Evolutionary conservation across 169 alveolate species (phyloP).

Genomic region (Babesia ovata): DNA sequence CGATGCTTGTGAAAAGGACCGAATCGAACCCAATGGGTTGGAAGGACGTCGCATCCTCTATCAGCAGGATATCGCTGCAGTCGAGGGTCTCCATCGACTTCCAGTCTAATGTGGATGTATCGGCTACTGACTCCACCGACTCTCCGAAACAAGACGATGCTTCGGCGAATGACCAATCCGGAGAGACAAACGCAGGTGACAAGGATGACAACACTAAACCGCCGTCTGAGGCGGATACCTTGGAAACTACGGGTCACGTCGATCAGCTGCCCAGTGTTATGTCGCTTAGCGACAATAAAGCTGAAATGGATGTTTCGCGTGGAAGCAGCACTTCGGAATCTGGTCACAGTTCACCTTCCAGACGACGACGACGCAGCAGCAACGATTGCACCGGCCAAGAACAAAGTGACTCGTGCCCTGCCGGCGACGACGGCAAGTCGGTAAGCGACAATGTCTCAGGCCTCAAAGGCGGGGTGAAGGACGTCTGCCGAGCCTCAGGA

Average conservation of each 20-base stretch:
- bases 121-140: not conserved
- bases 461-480: too few species aligned
- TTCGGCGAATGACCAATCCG: not conserved
- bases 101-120: not conserved
- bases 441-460: too few species aligned
- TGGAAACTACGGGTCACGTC: too few species aligned
- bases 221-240: not conserved
- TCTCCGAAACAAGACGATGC: not conserved
- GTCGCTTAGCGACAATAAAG: too few species aligned
- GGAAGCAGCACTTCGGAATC: not conserved
- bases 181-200: not conserved
- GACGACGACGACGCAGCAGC: too few species aligned
- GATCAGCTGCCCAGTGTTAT: too few species aligned
- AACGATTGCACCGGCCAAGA: not conserved
- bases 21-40: not conserved
- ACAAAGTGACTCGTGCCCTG: not conserved
- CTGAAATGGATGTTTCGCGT: not conserved
- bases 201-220: not conserved
- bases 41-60: slow-evolving; percentile 8
- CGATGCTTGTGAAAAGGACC: not conserved
- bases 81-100: slow-evolving; percentile 6
- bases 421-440: not conserved
- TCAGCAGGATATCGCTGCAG: slow-evolving; percentile 20
- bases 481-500: too few species aligned
- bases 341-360: not conserved